Conservation (phyloP, 352 stramenopile species). For the Globisporangium carolinianum region DNA sequence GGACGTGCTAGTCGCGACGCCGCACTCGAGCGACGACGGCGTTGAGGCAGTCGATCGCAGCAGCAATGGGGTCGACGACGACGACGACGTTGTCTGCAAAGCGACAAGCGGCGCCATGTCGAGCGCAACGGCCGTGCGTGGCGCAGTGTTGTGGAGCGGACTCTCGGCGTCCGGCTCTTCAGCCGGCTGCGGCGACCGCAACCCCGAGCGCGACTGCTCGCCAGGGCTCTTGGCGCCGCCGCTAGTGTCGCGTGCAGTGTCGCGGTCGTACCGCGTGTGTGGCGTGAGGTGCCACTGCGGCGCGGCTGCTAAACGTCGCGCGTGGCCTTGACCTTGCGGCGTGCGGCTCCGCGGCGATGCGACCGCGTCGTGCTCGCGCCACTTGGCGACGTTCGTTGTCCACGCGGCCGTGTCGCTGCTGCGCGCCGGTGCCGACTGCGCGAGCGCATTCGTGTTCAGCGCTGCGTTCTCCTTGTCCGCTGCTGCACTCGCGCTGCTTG, state of each 20-base stretch:
- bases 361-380: neutral
- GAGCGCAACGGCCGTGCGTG: slow-evolving; percentile 28
- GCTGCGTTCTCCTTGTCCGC: slow-evolving; percentile 4
- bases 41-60: slow-evolving; percentile 4
- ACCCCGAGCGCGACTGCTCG: slow-evolving; percentile 6
- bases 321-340: slow-evolving; percentile 21
- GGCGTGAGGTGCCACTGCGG: slow-evolving; percentile 9
- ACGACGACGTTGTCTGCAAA: neutral
- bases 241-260: neutral
- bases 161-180: slow-evolving; percentile 40
- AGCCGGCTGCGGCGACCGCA: slow-evolving; percentile 21
- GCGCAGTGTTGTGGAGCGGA: neutral
- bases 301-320: slow-evolving; percentile 1
- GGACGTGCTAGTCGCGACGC: neutral
- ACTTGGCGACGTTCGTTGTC: neutral
- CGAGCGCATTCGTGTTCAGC: slow-evolving; percentile 3
- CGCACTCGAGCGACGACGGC: slow-evolving; percentile 5
- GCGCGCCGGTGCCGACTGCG: neutral
- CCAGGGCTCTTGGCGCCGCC: slow-evolving; percentile 1
- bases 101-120: slow-evolving; percentile 11
- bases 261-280: slow-evolving; percentile 14
- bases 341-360: slow-evolving; percentile 19
- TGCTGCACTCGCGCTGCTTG: neutral
- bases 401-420: neutral
- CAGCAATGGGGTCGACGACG: slow-evolving; percentile 8